Base-by-base conservation (phyloP, 495 filamentous ascomycete species). In the Lasiosphaeria hispida region DNA sequence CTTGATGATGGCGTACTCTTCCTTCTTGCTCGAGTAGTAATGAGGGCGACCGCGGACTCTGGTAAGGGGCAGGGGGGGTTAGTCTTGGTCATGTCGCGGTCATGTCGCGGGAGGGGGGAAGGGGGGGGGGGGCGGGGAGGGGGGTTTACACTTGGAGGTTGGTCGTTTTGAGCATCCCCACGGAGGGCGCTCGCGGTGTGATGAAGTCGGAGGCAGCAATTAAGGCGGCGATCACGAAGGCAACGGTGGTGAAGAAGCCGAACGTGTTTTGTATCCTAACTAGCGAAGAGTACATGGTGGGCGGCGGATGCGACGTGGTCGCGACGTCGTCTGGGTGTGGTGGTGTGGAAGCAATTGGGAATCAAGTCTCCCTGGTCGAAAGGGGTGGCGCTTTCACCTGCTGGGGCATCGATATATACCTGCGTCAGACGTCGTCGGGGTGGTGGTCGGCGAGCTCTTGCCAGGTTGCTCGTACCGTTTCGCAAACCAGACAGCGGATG, bases 191-290 rank as follows among this genome's bases (percentile, higher is more conserved):
- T 44, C 91, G 86, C 2, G 88, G 84, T 38, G 83, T 78, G n/a
- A 92, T 48, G 33, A 96, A 71, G 49, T 89, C 87, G 7, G 91
- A 90, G 41, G 87, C 68, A 40, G 94, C 92, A 59, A 96, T 87
- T 17, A 92, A 70, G 14, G 83, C 81, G 40, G 86, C 91, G 23
- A 96, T 85, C 58, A 82, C 80, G 69, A 94, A 92, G 35, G 88
- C 87, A 55, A 96, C 92, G 35, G 92, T 94, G 30, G 93, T 97
- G 80, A 97, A 97, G 84, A 95, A 96, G 69, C 93, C 91, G 73
- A 98, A 98, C 62, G 92, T 87, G 77, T 92, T 92, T 74, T 98
- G 94, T 55, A 83, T 71, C 59, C 94, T 88, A 38, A 88, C 90
- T 33, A 93, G 70, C 17, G 87, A 81, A 64, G 91, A 92, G 74